These are phyloP conservation scores for Heliamphora exappendiculata DNA, from an alignment of 148 eudicot species.

Conservation along the genomic window DNA sequence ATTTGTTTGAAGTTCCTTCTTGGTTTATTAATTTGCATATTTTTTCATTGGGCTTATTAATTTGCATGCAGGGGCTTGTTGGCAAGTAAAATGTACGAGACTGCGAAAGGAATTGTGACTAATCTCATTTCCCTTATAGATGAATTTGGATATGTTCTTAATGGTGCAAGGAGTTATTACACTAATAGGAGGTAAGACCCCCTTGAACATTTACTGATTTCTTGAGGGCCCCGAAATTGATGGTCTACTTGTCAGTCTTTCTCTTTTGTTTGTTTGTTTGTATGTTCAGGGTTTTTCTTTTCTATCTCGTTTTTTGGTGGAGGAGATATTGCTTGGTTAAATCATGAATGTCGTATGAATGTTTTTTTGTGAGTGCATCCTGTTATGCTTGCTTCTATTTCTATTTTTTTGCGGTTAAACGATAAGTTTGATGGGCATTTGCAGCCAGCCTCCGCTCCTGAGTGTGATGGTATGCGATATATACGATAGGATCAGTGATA, in stretches of 20 bases:
- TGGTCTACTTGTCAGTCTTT: neutral
- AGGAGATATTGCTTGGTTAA: no score
- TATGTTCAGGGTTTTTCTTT: no score
- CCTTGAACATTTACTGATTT: neutral
- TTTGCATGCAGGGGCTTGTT: constrained; percentile 67
- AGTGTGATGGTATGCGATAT: constrained; percentile 76
- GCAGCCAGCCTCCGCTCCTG: constrained; percentile 87
- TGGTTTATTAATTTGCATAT: no score
- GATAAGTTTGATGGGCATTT: constrained; percentile 1
- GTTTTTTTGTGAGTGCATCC: no score
- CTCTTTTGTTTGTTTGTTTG: no score
- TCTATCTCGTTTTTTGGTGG: no score
- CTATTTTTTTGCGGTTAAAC: neutral
- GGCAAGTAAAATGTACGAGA: constrained; percentile 79
- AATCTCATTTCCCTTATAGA: constrained; percentile 73
- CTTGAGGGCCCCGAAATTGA: neutral
- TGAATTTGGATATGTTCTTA: constrained; percentile 71
- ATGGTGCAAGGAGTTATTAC: constrained; percentile 91
- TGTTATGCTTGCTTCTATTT: neutral
- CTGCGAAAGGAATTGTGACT: constrained; percentile 80
- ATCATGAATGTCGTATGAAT: no score
- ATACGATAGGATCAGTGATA: constrained; percentile 53
- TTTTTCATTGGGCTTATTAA: neutral
- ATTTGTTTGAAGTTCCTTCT: neutral
- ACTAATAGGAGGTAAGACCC: constrained; percentile 68